phyloP scores from a whole-genome alignment of 768 basidiomycete species.

The Erythrobasidium yunnanense region DNA sequence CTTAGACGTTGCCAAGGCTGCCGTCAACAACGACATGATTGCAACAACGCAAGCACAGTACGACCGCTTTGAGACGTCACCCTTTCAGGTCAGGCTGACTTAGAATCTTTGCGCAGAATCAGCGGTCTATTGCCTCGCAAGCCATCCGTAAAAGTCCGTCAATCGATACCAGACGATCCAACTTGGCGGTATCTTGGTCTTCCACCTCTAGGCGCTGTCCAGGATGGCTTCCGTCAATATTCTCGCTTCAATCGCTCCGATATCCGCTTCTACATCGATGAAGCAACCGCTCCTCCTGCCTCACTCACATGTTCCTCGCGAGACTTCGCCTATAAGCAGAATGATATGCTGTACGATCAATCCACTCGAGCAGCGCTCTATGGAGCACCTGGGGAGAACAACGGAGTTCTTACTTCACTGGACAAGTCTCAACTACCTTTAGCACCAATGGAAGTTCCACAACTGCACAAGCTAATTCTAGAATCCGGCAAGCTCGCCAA shows the following conservation, averaged over 20 bases:
- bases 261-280: constrained; percentile 75
- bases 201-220: constrained; percentile 51
- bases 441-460: constrained; percentile 81
- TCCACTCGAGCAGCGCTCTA: constrained; percentile 66
- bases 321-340: constrained; percentile 63
- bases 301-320: constrained; percentile 59
- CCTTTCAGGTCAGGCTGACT: too few species aligned
- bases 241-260: constrained; percentile 71
- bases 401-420: constrained; percentile 60
- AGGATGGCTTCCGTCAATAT: constrained; percentile 53
- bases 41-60: constrained; percentile 1
- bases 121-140: not conserved
- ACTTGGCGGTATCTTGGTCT: constrained; percentile 40
- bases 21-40: not conserved
- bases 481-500: constrained; percentile 93
- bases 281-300: constrained; percentile 74
- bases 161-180: constrained; percentile 13
- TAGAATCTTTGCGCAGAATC: not conserved
- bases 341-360: constrained; percentile 54
- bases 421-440: constrained; percentile 62
- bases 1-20: not conserved
- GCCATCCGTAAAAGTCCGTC: not conserved
- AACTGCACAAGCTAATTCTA: constrained; percentile 84
- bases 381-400: constrained; percentile 60
- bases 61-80: too few species aligned